Conservation (phyloP, 306 rosid genomes). For the Citrullus mucosospermus region DNA sequence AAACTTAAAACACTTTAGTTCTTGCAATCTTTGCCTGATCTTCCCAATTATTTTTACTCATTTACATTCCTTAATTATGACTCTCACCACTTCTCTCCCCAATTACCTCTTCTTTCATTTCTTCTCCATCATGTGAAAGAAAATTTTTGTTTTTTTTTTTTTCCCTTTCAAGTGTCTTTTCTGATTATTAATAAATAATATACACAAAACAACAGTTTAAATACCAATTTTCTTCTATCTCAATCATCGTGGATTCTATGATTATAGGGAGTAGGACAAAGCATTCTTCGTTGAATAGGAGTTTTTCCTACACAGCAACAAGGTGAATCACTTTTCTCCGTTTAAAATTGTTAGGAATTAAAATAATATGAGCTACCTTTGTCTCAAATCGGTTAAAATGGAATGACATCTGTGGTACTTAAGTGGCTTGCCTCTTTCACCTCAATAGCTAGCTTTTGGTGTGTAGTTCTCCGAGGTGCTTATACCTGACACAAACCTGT, state of each 20-base stretch:
- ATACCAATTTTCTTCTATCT: background rate
- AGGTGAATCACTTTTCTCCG: background rate
- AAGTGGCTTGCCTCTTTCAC: too few relatives aligned
- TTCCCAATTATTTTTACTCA: background rate
- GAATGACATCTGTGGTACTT: too few relatives aligned
- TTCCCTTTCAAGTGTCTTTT: too few relatives aligned
- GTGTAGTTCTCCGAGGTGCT: too few relatives aligned
- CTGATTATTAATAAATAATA: too few relatives aligned
- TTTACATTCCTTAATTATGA: background rate
- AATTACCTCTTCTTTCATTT: background rate
- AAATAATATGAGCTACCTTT: too few relatives aligned
- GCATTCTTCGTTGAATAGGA: background rate
- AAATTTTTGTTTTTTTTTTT: too few relatives aligned
- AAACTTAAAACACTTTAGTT: background rate
- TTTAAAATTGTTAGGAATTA: background rate
- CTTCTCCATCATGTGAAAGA: background rate
- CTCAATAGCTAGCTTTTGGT: too few relatives aligned
- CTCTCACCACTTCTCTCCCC: background rate
- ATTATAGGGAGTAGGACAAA: background rate
- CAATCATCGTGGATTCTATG: background rate
- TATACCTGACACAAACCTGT: background rate
- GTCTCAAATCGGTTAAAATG: too few relatives aligned
- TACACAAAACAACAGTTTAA: background rate
- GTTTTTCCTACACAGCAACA: background rate
- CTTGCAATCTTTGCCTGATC: background rate